Base-by-base conservation (phyloP, 140 eudicot species). In the Cichorium intybus region DNA sequence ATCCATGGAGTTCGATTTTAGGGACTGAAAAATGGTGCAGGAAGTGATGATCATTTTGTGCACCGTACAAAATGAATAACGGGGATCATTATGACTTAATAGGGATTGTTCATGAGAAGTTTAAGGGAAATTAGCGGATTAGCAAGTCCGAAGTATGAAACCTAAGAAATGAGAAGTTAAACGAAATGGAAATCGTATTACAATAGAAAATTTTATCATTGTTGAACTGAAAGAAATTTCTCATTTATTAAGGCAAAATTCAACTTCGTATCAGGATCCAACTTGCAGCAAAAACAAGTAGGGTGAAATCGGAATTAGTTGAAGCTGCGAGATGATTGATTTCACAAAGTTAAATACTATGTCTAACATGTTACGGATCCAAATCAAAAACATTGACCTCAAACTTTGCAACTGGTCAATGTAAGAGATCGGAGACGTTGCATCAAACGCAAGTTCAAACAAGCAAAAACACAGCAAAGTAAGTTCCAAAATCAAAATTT, bases 401-500 rank as follows among this genome's bases (percentile, higher is more conserved):
- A 54, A 68, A 37, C 15, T 51, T 39, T 24, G 14, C 62, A 69
- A 46, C 46, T 10, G 4, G 5, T 62, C 60, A 76, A 70, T 70
- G 64, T 43, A 12, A 59, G 62, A 76, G 82, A 75, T 75, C 80
- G 51, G 64, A 60, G 68, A 43, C 66, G 66, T 37, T 47, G 56
- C 60, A 64, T 22, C 41, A 58, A 34, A 53, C 15, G 37, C 68
- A 62, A 52, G 20, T 61, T 37, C 11, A 52, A 21, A 37, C 35
- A 72, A 62, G 48, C 26, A 41, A 53, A 62, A 15, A 50, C 14
- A 62, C 26, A 64, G 52, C 45, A 73, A 73, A 54, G 17, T 47
- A 64, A 65, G 62, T 31, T 43, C 48, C 5, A 56, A 64, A 31
- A 34, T 10, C 12, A 66, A 35, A 34, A 34, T 6, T 23, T 24